Evolutionary conservation across 345 rosid genomes (phyloP), one percentile per base, ranked within the genome.

Genomic region (Jatropha curcas): DNA sequence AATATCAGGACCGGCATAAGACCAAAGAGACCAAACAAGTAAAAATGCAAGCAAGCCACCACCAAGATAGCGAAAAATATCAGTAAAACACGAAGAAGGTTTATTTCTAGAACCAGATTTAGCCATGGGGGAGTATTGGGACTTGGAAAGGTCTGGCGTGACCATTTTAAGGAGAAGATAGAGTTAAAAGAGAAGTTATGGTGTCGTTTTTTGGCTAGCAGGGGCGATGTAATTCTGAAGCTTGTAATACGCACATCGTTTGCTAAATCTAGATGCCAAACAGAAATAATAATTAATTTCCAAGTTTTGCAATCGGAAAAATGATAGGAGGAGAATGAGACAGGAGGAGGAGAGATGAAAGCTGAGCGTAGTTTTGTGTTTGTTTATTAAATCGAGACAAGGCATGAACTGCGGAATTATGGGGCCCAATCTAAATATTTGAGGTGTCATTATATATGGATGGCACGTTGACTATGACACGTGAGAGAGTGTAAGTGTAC

Each of bases 1-100:
- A 14, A 67, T 13, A 34, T 8, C 34, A 2, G 83, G 76, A 65
- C 61, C 75, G 39, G 84, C 76, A 70, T 81, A 82, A 22, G 89
- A 86, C 81, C 91, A 88, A 79, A 86, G 83, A 51, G 92, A 88
- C 91, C 89, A 86, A 0, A 95, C 81, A 22, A 95, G 74, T 1
- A 95, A 60, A 19, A 89, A 81, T 30, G 90, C 87, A 68, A 86
- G 71, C 14, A 89, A 76, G n/a, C 86, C 94, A 16, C 88, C 89
- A n/a, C 86, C 91, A 28, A 92, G 77, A 76, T 82, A 91, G 69
- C 86, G 79, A 75, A 77, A 87, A 22, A 65, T 82, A 46, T 90
- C 96, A 45, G 80, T 66, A 43, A 87, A 61, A 50, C 80, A 81
- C 22, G 70, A 79, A 65, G 56, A 74, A 8, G 62, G 35, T 70